Evolutionary conservation across 208 protist genomes (phyloP), one percentile per base, ranked within the genome.

Genomic region (Trypanosoma scelopori): DNA sequence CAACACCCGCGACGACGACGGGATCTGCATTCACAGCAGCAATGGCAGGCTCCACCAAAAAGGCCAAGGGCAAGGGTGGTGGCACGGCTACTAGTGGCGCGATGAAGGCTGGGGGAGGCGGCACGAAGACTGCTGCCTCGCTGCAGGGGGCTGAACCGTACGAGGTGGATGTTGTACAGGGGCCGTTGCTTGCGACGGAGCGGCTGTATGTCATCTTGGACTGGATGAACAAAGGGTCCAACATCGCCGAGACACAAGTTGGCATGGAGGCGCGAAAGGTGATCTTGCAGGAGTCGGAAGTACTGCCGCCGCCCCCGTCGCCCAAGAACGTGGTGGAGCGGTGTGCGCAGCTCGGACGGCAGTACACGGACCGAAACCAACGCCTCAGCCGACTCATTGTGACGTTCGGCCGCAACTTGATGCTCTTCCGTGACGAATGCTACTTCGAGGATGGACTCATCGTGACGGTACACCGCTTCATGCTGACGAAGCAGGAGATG

Each of bases 341-440:
- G 42, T 90, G 78, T 67, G 74, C 62, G 13, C 72, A 80, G 59
- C 59, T 92, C 3, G 89, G 85, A 0, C 75, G 75, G 22, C 83
- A 91, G 71, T 73, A 82, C 75, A 91, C 86, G 30, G 82, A 90
- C 27, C 85, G 89, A 57, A 95, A 95, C 59, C 85, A 92, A 66
- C 79, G 74, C 6, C 75, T 95, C 5, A 88, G 77, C 60, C 78
- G 89, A 61, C 68, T 95, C 16, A 82, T 76, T 16, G 59, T 91
- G 11, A 69, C 78, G 22, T 95, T 76, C 76, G 89, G 89, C 23
- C 64, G 81, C 41, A 82, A 87, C 30, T 52, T 80, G 50, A 68
- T 95, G 2, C 79, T 85, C 48, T 88, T 95, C 57, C 62, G 69
- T 32, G 89, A 95, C 63, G 67, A 83, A 20, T 87, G 80, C 61